Conservation (phyloP, 2,329 filamentous ascomycete genomes). For the Pseudogymnoascus destructans region DNA sequence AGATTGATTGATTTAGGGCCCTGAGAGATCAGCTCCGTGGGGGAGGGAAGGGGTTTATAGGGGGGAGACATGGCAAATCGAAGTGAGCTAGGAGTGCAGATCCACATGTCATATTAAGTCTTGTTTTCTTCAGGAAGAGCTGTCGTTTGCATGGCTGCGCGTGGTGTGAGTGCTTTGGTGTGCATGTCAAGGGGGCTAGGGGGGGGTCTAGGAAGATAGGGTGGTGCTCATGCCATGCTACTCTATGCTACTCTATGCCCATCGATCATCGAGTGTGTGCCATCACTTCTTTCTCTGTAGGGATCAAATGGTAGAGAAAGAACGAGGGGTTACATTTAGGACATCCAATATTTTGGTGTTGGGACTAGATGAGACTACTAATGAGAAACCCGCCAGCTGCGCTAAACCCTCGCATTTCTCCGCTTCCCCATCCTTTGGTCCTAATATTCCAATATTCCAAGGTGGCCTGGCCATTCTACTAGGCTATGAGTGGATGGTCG, state of each 20-base stretch:
- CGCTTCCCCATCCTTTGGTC: neutral
- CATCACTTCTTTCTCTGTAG: neutral
- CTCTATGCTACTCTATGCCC: neutral
- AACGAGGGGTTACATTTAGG: neutral
- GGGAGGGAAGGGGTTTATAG: neutral
- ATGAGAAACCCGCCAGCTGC: neutral
- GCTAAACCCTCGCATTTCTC: neutral
- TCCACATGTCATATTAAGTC: constrained; percentile 3
- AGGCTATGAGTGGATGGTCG: neutral
- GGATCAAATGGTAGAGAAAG: neutral
- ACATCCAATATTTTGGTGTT: neutral
- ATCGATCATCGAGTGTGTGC: neutral
- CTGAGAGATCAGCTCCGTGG: neutral
- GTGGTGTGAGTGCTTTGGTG: neutral
- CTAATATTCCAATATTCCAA: neutral
- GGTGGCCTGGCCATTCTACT: neutral
- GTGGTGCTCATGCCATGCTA: neutral
- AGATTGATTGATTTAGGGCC: neutral
- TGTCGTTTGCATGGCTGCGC: neutral
- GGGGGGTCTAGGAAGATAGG: neutral
- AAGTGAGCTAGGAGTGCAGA: neutral
- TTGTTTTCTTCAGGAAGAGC: neutral
- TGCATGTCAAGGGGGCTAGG: neutral
- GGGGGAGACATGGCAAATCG: neutral
- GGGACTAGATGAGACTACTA: neutral